Conservation (phyloP, 2,329 filamentous ascomycete genomes). For the Colletotrichum sp. region DNA sequence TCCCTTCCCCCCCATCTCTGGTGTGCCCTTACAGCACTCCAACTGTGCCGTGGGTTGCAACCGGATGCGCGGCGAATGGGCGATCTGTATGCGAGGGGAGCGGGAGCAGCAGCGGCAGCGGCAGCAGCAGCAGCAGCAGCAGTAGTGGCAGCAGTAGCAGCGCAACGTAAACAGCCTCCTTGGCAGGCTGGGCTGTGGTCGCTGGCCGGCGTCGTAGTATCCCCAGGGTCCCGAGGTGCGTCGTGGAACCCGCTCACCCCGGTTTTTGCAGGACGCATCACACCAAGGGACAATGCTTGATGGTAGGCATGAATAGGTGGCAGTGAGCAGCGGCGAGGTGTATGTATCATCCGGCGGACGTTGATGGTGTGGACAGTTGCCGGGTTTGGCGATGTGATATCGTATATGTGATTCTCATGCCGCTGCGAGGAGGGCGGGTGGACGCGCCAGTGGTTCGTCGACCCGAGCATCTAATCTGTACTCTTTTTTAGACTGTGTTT, state of each 20-base stretch:
- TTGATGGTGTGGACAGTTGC: not conserved
- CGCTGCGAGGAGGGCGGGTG: not conserved
- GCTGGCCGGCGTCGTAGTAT: not conserved
- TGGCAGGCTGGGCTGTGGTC: not conserved
- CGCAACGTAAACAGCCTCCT: not conserved
- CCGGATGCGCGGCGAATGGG: constrained; percentile 13
- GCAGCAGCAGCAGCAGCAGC: constrained; percentile 9
- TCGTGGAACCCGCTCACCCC: not conserved
- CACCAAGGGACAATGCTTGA: not conserved
- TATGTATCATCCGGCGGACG: not conserved
- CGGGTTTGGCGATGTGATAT: not conserved
- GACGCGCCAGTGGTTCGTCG: not conserved
- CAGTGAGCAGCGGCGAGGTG: not conserved
- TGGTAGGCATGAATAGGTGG: not conserved
- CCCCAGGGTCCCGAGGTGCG: not conserved
- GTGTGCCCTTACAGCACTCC: not conserved
- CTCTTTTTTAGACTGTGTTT: not conserved
- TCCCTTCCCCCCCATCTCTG: not conserved
- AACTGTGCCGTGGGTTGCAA: not conserved
- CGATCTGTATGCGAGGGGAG: constrained; percentile 10
- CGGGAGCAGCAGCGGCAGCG: constrained; percentile 5
- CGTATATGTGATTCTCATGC: not conserved
- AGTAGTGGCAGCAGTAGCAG: not conserved
- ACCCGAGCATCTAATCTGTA: constrained; percentile 1
- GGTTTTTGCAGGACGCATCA: not conserved